Conservation (phyloP, 331 rosid species). For the Arachis monticola region DNA sequence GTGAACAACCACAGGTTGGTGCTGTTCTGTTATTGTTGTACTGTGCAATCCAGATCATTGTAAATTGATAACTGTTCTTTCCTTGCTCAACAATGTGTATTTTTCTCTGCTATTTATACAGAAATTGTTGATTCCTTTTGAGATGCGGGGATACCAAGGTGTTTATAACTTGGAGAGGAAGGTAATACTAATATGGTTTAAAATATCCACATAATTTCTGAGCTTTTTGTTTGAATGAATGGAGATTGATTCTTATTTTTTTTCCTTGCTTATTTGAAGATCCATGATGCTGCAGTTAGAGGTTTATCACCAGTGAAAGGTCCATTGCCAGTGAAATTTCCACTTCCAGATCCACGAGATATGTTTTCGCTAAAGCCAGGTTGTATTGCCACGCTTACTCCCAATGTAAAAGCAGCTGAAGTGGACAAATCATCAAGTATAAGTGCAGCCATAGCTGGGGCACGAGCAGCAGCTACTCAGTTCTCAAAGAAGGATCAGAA, state of each 20-base stretch:
- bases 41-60: slow-evolving; percentile 17
- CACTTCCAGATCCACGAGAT: slow-evolving; percentile 77
- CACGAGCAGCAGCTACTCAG: slow-evolving; percentile 83
- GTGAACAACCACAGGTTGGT: slow-evolving; percentile 88
- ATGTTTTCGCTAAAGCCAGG: slow-evolving; percentile 81
- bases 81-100: background rate
- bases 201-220: slow-evolving; percentile 16
- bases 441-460: slow-evolving; percentile 81
- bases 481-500: slow-evolving; percentile 64
- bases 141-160: slow-evolving; percentile 97
- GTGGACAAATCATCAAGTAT: slow-evolving; percentile 64
- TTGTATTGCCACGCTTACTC: slow-evolving; percentile 44
- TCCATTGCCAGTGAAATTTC: slow-evolving; percentile 75
- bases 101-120: slow-evolving; percentile 41
- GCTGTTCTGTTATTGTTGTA: slow-evolving; percentile 28
- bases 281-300: slow-evolving; percentile 80
- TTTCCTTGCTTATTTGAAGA: slow-evolving; percentile 45
- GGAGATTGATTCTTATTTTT: slow-evolving; percentile 23
- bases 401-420: slow-evolving; percentile 54
- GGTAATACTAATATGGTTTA: slow-evolving; percentile 47
- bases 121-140: slow-evolving; percentile 89
- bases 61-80: background rate
- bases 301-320: slow-evolving; percentile 67
- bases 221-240: slow-evolving; percentile 28
- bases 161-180: slow-evolving; percentile 92